These are phyloP conservation scores for Verticillium nubilum DNA, from an alignment of 2,329 filamentous ascomycete species.

Conservation along the genomic window DNA sequence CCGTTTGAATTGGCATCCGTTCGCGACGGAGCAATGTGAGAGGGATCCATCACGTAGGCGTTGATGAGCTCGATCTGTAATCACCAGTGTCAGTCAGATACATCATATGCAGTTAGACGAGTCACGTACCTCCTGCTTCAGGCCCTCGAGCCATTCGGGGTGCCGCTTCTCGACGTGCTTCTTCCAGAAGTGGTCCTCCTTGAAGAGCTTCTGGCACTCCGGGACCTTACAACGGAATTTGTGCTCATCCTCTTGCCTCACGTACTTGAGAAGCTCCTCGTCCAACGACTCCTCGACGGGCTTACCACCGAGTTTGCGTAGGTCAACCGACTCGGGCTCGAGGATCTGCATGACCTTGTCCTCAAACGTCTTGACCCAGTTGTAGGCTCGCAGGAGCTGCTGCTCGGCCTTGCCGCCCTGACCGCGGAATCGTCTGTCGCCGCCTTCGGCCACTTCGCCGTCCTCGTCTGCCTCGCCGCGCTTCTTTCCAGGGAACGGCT, in stretches of 20 bases:
- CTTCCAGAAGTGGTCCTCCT: constrained; percentile 93
- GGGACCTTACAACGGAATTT: constrained; percentile 97
- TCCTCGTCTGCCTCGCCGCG: constrained; percentile 59
- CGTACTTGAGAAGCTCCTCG: constrained; percentile 79
- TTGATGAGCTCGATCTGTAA: constrained; percentile 76
- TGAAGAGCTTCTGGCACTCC: constrained; percentile 94
- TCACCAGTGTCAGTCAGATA: not conserved
- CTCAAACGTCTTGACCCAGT: constrained; percentile 98
- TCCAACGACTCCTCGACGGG: constrained; percentile 78
- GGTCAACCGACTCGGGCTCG: constrained; percentile 80
- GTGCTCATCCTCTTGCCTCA: constrained; percentile 96
- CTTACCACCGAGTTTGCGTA: constrained; percentile 87
- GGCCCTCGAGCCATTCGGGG: constrained; percentile 72
- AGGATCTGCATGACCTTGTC: constrained; percentile 92
- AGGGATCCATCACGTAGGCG: constrained; percentile 86
- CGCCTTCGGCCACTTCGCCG: constrained; percentile 53
- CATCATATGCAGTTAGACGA: not conserved
- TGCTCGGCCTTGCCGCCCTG: constrained; percentile 75
- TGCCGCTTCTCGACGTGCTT: constrained; percentile 98
- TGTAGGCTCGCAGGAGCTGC: constrained; percentile 90
- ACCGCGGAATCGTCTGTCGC: constrained; percentile 69
- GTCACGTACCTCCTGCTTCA: constrained; percentile 74
- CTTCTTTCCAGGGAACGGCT: constrained; percentile 80
- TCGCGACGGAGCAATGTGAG: constrained; percentile 88
- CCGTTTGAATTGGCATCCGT: constrained; percentile 94